Evolutionary conservation across 2,329 filamentous ascomycete genomes (phyloP).

Genomic region (Trichoderma sp.): DNA sequence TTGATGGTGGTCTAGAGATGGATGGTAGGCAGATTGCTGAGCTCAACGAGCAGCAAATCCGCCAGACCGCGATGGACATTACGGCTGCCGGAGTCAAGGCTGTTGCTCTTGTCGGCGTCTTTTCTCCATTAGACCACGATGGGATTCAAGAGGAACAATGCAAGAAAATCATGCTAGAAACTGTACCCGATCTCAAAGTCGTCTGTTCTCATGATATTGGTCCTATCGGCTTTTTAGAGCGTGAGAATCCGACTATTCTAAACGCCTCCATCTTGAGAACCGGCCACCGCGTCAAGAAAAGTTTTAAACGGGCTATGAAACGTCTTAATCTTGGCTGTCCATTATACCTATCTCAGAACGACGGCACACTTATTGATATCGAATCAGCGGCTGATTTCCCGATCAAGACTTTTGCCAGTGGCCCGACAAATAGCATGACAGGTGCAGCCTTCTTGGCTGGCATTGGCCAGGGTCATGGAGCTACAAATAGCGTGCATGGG

Average conservation of each 20-base stretch:
- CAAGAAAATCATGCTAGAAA: constrained; percentile 39
- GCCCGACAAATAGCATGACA: constrained; percentile 56
- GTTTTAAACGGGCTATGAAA: constrained; percentile 46
- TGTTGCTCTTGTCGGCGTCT: constrained; percentile 48
- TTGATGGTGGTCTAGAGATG: constrained; percentile 51
- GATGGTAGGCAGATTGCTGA: constrained; percentile 48
- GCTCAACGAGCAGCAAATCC: constrained; percentile 39
- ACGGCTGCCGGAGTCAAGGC: constrained; percentile 36
- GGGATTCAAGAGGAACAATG: constrained; percentile 44
- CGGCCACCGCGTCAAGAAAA: constrained; percentile 47
- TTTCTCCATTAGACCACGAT: constrained; percentile 48
- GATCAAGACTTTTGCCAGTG: constrained; percentile 55
- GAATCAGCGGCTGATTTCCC: constrained; percentile 49
- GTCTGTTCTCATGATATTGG: constrained; percentile 49
- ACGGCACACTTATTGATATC: constrained; percentile 53
- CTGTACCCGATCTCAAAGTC: constrained; percentile 38
- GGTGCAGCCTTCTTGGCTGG: constrained; percentile 57
- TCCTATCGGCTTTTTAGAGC: constrained; percentile 44
- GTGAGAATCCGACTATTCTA: constrained; percentile 58
- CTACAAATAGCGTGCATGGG: too few species aligned
- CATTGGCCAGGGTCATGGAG: too few species aligned
- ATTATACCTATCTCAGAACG: constrained; percentile 54
- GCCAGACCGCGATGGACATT: constrained; percentile 36
- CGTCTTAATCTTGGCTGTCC: constrained; percentile 40
- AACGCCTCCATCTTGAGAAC: constrained; percentile 54